Evolutionary conservation across 192 early-diverging fungal genomes (phyloP).

Genomic region (Coemansia sp.): DNA sequence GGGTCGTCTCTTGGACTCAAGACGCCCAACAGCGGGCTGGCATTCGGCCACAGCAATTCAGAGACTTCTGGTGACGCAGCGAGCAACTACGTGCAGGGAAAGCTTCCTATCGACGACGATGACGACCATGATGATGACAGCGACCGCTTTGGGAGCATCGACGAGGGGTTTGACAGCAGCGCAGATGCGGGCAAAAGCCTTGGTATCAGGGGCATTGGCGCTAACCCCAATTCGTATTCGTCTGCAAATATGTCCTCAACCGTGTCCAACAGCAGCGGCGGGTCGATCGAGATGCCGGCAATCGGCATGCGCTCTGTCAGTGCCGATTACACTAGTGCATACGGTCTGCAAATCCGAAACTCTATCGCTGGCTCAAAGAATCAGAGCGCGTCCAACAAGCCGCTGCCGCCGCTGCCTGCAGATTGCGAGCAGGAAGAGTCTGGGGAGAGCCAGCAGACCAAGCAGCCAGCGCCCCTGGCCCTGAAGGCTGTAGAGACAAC

Average conservation of each 20-base stretch:
- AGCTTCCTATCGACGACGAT: constrained; percentile 1
- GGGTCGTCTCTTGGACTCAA: constrained; percentile 33
- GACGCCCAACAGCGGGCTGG: neutral
- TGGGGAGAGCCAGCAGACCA: neutral
- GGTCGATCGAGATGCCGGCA: constrained; percentile 16
- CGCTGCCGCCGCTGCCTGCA: neutral
- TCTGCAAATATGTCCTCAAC: constrained; percentile 33
- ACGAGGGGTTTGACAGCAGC: neutral
- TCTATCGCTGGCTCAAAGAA: neutral
- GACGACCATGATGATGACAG: neutral
- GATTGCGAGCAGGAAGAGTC: neutral
- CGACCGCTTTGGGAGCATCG: neutral
- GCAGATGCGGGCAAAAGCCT: neutral
- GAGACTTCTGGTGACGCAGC: neutral
- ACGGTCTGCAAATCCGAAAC: constrained; percentile 27
- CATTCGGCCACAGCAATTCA: neutral
- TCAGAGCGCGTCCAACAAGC: neutral
- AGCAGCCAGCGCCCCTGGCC: neutral
- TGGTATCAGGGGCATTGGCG: constrained; percentile 2
- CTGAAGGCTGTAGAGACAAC: neutral
- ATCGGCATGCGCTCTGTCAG: constrained; percentile 47
- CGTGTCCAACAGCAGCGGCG: constrained; percentile 24
- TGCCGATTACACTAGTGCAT: constrained; percentile 36
- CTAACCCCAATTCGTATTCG: constrained; percentile 6
- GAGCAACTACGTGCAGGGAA: constrained; percentile 1